These are phyloP conservation scores for Daldinia childiae DNA, from an alignment of 495 filamentous ascomycete species.

Conservation along the genomic window DNA sequence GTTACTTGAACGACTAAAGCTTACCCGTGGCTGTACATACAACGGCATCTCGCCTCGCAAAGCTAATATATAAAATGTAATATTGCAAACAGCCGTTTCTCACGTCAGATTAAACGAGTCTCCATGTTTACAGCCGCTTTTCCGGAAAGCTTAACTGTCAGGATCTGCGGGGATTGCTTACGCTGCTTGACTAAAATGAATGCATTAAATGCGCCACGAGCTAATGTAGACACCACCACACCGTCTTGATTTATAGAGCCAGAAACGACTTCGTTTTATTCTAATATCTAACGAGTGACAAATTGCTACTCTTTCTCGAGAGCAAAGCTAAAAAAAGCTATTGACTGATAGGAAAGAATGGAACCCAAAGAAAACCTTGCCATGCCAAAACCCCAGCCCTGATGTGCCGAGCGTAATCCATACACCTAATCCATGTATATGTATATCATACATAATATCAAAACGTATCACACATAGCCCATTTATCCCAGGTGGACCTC, in stretches of 20 bases:
- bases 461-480: neutral
- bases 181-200: neutral
- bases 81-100: neutral
- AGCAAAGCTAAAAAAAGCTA: neutral
- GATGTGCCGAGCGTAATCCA: constrained; percentile 1
- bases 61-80: neutral
- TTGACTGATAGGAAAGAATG: neutral
- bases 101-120: neutral
- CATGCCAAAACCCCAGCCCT: neutral
- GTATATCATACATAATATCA: neutral
- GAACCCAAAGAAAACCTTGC: neutral
- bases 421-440: neutral
- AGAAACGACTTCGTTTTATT: neutral
- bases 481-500: neutral
- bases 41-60: neutral
- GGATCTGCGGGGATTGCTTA: neutral
- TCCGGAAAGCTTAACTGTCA: neutral
- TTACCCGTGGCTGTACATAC: too few species aligned
- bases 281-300: neutral
- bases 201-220: neutral
- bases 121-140: neutral
- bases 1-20: too few species aligned
- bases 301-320: neutral
- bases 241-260: neutral
- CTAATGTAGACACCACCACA: neutral